Conservation (phyloP, 352 stramenopile genomes). For the Phytophthora niederhauseri region DNA sequence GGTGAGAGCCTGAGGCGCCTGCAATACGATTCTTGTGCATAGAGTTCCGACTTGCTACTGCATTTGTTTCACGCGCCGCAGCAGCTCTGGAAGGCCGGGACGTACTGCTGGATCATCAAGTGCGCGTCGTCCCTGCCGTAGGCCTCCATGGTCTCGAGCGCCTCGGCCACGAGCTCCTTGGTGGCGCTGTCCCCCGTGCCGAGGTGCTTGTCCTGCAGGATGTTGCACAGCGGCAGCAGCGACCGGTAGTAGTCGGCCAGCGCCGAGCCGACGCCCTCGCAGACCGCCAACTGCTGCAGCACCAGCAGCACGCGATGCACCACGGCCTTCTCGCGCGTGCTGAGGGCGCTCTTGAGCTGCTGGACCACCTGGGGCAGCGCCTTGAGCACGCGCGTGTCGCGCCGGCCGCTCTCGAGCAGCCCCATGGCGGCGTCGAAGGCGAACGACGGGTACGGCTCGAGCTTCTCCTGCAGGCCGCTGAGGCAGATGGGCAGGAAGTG, state of each 20-base stretch:
- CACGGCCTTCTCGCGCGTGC: constrained; percentile 66
- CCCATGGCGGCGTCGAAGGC: constrained; percentile 72
- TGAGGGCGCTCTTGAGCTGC: constrained; percentile 68
- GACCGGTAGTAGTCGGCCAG: constrained; percentile 74
- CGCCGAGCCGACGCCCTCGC: constrained; percentile 65
- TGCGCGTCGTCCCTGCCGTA: constrained; percentile 76
- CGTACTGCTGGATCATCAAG: constrained; percentile 78
- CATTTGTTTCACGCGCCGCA: constrained; percentile 22
- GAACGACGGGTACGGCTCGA: constrained; percentile 78
- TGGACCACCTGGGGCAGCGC: constrained; percentile 60
- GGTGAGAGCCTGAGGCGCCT: constrained; percentile 6
- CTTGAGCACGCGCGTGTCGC: constrained; percentile 57
- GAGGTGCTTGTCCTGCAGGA: constrained; percentile 79
- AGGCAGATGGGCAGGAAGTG: constrained; percentile 80
- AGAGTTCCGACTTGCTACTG: constrained; percentile 14
- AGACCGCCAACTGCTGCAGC: constrained; percentile 77
- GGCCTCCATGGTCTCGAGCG: constrained; percentile 74
- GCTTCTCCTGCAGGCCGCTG: constrained; percentile 68
- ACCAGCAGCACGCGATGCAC: constrained; percentile 74
- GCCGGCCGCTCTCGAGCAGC: constrained; percentile 56
- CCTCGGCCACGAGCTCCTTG: constrained; percentile 61
- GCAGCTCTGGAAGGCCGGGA: constrained; percentile 70
- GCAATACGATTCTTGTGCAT: constrained; percentile 28
- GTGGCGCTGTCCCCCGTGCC: constrained; percentile 69
- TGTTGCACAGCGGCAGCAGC: constrained; percentile 82